Base-by-base conservation (phyloP, 345 rosid species). In the Eucalyptus marginata region DNA sequence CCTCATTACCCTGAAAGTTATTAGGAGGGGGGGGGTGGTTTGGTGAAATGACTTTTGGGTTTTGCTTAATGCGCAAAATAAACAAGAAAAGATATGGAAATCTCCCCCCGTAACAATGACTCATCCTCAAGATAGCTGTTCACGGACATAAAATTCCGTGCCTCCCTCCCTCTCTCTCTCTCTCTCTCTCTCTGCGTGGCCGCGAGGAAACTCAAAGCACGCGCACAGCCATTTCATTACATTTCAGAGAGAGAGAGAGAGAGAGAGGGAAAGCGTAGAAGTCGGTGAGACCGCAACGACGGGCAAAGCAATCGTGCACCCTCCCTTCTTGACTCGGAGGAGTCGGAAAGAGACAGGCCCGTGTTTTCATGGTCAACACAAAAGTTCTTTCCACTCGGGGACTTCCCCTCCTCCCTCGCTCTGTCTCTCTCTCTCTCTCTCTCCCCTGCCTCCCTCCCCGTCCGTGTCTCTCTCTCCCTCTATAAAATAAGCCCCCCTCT, bases 1-100 rank as follows among this genome's bases (percentile, higher is more conserved):
- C 18, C 0, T 0, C 0, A 3, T 17, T 22, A 1, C 76, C 36
- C 16, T n/a, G 2, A 15, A n/a, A n/a, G 13, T 59, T 11, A 27
- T 27, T 11, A 4, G 7, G 66, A 0, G 64, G 40, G 40, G 4
- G 40, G 40, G 40, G 40, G 40, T 40, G 36, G 3, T 40, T 40
- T 5, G 40, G 40, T 40, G 44, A 43, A 62, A 62, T 62, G 29
- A 1, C 68, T 62, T 27, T 62, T 62, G 68, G 68, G 33, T 62
- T 27, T 56, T 56, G 62, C 6, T 22, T 56, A 4, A 56, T 56
- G 62, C 62, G 2, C 13, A 56, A 56, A 56, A 4, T 24, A 56
- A 24, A 24, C 4, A 56, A 56, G 62, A 56, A 22, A 56, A 29
- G 25, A 56, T 56, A 56, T 56, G 0, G 29, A 56, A 56, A 36